A percentile compares a stretch with the other conserved stretches of the same genome.
phyloP scores from a whole-genome alignment of 2,329 filamentous ascomycete species.

The Venturiaceae sp. region DNA sequence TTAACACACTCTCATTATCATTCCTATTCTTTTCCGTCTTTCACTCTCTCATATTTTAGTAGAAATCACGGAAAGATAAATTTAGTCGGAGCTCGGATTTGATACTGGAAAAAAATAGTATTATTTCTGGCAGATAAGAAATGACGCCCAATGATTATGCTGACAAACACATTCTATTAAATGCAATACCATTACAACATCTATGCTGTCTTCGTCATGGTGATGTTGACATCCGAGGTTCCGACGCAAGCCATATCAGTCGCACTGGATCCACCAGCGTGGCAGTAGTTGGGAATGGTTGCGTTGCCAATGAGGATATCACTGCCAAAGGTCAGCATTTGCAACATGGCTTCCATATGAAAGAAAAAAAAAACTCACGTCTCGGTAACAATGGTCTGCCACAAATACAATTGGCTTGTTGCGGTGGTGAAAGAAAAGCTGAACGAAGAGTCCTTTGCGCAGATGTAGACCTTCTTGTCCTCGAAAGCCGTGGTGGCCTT shows the following conservation, averaged over 20 bases:
- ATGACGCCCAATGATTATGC: too few species aligned
- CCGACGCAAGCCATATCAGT: not conserved
- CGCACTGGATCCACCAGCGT: not conserved
- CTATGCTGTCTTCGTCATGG: not conserved
- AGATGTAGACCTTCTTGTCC: conserved; percentile 4
- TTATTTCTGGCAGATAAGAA: too few species aligned
- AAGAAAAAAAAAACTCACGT: not conserved
- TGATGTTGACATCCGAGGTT: not conserved
- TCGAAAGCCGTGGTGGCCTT: not conserved
- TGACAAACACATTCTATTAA: too few species aligned
- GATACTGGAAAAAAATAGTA: too few species aligned
- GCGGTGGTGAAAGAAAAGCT: conserved; percentile 3
- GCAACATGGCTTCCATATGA: too few species aligned
- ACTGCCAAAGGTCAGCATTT: not conserved
- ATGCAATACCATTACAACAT: too few species aligned
- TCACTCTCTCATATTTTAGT: too few species aligned
- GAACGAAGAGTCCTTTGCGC: conserved; percentile 2
- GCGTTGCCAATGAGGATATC: not conserved
- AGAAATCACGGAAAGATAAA: too few species aligned
- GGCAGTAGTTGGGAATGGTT: not conserved
- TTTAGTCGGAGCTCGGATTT: too few species aligned
- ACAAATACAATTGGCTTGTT: conserved; percentile 1
- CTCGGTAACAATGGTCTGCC: not conserved
- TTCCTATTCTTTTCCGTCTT: too few species aligned
- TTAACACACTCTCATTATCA: too few species aligned